Base-by-base conservation (phyloP, 345 rosid genomes). In the Rhizophora apiculata region DNA sequence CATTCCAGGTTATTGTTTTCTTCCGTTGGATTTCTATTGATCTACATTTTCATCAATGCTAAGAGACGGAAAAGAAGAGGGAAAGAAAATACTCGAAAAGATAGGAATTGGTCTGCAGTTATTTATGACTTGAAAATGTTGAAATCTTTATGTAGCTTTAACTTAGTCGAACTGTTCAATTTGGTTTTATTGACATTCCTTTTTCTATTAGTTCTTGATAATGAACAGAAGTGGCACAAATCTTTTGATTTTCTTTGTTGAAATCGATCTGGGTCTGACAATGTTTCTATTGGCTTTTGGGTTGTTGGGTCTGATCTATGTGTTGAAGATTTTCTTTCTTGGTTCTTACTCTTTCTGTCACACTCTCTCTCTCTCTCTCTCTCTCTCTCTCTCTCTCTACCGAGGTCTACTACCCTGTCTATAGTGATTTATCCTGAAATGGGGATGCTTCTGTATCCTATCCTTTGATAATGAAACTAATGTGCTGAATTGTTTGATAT, bases 1-100 rank as follows among this genome's bases (percentile, higher is more conserved):
- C 90, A 66, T 95, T 81, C 78, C 78, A 85, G 96, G 99, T 90
- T 71, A 74, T 90, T 81, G 24, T 56, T 15, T 21, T 36, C 77
- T 36, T 49, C 53, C 8, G 24, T 21, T 29, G 26, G 22, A 5
- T 55, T 63, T 74, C 55, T 64, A 62, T 74, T 64, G 75, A 74
- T 81, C 78, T 76, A 52, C 63, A 71, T 63, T 71, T 21, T 48
- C 13, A 32, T 71, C 65, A 67, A 3, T 36, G 63, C 20, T 67
- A 37, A 43, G 29, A 48, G 64, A 18, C 0, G 31, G n/a, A 9
- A 19, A 37, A 51, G 31, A 64, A 3, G 29, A 57, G 54, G 15
- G n/a, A 13, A 22, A 56, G 15, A 36, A 67, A 61, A 6, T 4
- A 11, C 22, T 11, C 15, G 16, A 63, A 46, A 29, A 6, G 9